Evolutionary conservation across 495 filamentous ascomycete species (phyloP), one percentile per base, ranked within the genome.

Genomic region (Glarea lozoyensis): DNA sequence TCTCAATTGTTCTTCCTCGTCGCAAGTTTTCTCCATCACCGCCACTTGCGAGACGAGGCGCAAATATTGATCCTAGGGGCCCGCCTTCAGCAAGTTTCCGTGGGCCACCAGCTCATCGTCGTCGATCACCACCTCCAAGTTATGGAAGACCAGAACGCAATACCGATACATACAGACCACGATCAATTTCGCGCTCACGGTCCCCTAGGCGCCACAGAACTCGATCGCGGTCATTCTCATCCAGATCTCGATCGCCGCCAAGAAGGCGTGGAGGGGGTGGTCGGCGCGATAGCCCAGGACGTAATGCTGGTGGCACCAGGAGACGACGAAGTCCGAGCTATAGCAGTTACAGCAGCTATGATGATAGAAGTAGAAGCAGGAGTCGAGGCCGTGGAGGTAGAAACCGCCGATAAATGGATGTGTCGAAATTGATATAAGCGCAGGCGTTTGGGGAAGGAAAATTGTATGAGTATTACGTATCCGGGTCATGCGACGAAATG

Each of bases 1-100:
- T 99, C 19, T 95, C 89, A 40, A 94, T 97, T 50, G 88, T 97
- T 18, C 68, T 96, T 18, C 90, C 90, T 1, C 83, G 87, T 38
- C 82, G 86, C 45, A 70, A 77, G 52, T 59, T 78, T 47, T 72
- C 75, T 9, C 65, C 69, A 16, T 56, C 65, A 22, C 65, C 75
- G 13, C 68, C 74, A 4, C 49, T 63, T 12, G 71, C 68, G 9
- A 64, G 65, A 29, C 66, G 69, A 13, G 67, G 68, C 18, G 65
- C 69, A 2, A 70, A 67, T 40, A 62, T 68, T 25, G 65, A 72
- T 37, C 64, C 69, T 24, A 60, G 69, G 35, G 57, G 55, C 3
- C 53, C 45, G 10, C 37, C 39, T 11, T 53, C 66, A 5, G 33
- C 45, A 18, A 49, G 40, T 24, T 42, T 49, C 20, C 48, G 56